Evolutionary conservation across 1,284 basidiomycete genomes (phyloP).

Genomic region (Tetrapyrgos nigripes): DNA sequence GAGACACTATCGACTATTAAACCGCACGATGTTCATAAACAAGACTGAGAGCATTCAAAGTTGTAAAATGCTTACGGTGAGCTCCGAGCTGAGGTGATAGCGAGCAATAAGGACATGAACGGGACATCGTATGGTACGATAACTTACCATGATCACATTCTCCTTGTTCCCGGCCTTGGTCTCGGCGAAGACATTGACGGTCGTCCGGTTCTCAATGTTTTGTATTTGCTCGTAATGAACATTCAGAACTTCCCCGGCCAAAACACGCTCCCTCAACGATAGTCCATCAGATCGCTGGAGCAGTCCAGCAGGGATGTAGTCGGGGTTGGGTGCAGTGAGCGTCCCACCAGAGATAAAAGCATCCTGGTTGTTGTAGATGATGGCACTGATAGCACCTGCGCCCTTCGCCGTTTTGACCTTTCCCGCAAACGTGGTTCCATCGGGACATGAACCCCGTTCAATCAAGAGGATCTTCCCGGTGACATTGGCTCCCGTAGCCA

Average conservation of each 20-base stretch:
- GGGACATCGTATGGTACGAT: conserved; percentile 17
- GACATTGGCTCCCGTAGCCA: conserved; percentile 12
- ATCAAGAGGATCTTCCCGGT: conserved; percentile 28
- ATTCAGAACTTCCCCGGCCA: conserved; percentile 15
- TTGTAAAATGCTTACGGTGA: conserved; percentile 6
- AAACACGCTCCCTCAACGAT: conserved; percentile 22
- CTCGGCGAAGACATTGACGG: conserved; percentile 32
- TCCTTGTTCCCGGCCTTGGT: conserved; percentile 30
- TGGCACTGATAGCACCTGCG: conserved; percentile 27
- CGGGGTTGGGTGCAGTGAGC: conserved; percentile 21
- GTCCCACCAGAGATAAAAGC: conserved; percentile 24
- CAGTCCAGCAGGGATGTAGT: conserved; percentile 8
- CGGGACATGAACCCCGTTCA: conserved; percentile 26
- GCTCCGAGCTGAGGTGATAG: conserved; percentile 3
- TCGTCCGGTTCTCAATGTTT: conserved; percentile 24
- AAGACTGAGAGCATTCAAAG: neutral
- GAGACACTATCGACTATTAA: conserved; percentile 28
- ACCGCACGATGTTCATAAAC: neutral
- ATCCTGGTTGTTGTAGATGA: conserved; percentile 33
- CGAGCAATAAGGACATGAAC: neutral
- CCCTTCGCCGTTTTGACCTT: conserved; percentile 31
- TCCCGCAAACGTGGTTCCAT: conserved; percentile 22
- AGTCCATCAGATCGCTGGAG: conserved; percentile 7
- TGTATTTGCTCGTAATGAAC: conserved; percentile 5
- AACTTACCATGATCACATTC: conserved; percentile 29